Evolutionary conservation across 2,329 filamentous ascomycete species (phyloP).

Genomic region (Ascochyta koolunga): DNA sequence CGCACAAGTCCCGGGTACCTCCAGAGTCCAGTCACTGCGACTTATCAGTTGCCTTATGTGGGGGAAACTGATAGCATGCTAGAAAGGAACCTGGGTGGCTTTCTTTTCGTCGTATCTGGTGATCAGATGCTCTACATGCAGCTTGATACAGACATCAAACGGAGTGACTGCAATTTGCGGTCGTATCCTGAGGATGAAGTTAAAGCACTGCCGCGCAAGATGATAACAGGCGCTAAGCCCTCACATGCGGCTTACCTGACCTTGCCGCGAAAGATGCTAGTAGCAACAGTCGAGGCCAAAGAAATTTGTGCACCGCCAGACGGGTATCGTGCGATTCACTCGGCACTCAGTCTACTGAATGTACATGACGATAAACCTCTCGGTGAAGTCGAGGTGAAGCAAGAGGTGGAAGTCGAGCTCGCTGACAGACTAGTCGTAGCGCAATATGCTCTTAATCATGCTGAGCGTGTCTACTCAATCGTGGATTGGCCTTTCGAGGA

Average conservation of each 20-base stretch:
- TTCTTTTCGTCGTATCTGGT: conserved; percentile 57
- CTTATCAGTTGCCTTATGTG: conserved; percentile 37
- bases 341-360: conserved; percentile 40
- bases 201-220: conserved; percentile 36
- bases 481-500: conserved; percentile 68
- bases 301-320: conserved; percentile 36
- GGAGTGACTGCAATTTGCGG: conserved; percentile 7
- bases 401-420: conserved; percentile 26
- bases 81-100: conserved; percentile 49
- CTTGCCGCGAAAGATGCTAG: conserved; percentile 54
- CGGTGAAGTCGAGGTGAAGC: conserved; percentile 29
- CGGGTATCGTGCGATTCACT: conserved; percentile 46
- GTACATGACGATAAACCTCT: conserved; percentile 25
- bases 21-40: conserved; percentile 40
- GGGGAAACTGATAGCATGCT: conserved; percentile 36
- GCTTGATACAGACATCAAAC: conserved; percentile 48
- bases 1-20: conserved; percentile 32
- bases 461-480: conserved; percentile 66
- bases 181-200: conserved; percentile 3
- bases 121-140: conserved; percentile 56
- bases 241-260: conserved; percentile 53
- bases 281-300: conserved; percentile 52
- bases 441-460: conserved; percentile 61
- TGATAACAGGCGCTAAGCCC: conserved; percentile 34
- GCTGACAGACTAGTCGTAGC: conserved; percentile 53